phyloP scores from a whole-genome alignment of 2,329 filamentous ascomycete genomes.

The Arthrobotrys entomopaga region DNA sequence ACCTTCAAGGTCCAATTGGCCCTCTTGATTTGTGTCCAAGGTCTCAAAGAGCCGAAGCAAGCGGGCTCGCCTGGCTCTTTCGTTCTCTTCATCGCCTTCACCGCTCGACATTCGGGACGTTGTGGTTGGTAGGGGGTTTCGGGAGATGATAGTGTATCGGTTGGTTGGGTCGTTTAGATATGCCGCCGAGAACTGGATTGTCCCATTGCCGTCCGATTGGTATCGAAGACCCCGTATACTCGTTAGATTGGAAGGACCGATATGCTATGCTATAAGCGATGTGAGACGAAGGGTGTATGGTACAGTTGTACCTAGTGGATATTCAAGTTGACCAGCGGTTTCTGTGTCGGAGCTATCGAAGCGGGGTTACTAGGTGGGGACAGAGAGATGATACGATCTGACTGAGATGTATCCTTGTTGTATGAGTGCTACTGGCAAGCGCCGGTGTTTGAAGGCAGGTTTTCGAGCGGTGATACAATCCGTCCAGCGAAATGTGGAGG shows the following conservation, averaged over 20 bases:
- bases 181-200: constrained; percentile 29
- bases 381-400: not conserved
- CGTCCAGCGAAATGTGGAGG: constrained; percentile 25
- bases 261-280: not conserved
- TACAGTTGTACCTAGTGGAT: not conserved
- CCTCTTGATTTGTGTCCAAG: constrained; percentile 79
- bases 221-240: constrained; percentile 24
- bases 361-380: not conserved
- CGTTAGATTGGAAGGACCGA: constrained; percentile 4
- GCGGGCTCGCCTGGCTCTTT: constrained; percentile 72
- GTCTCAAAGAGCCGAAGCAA: constrained; percentile 85
- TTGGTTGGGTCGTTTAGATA: constrained; percentile 11
- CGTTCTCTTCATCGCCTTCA: constrained; percentile 36
- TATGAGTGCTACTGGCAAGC: no score
- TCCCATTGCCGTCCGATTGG: constrained; percentile 38
- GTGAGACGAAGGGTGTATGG: no score
- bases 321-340: not conserved
- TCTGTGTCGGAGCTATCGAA: not conserved
- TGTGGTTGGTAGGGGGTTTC: constrained; percentile 1
- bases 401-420: not conserved
- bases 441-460: constrained; percentile 1
- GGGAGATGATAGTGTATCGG: not conserved
- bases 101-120: constrained; percentile 36
- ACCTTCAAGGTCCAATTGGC: constrained; percentile 83
- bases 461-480: not conserved